Base-by-base conservation (phyloP, 805 yeast genomes). In the Myxozyma monticola region DNA sequence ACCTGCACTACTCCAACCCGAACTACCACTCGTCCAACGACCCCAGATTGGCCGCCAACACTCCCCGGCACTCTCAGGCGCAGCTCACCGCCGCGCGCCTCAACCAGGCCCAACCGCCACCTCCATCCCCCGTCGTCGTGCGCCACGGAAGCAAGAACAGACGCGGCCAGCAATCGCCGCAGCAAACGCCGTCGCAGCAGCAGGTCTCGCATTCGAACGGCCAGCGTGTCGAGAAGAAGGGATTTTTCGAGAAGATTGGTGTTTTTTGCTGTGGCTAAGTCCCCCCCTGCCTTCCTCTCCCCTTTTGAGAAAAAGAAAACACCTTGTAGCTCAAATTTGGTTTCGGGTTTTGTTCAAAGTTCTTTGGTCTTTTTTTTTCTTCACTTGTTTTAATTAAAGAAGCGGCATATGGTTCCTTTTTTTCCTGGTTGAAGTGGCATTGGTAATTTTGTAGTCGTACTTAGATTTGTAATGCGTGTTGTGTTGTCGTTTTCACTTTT, bases 81-180 rank as follows among this genome's bases (percentile, higher is more conserved):
- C 67, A 66, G 49, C 57, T 63, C 29, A 57, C 67, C 15, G 60
- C 65, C 25, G 65, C 67, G 22, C 67, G 70, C 40, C 65, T 73
- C 51, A 76, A 73, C 57, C 76, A 76, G 41, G 72, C 76, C n/a
- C 63, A 58, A 45, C 68, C 68, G 12, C 62, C 68, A 15, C 65
- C 70, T 22, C 69, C 71, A 20, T 57, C 60, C 33, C 65, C 70
- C 5, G 69, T 67, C 9, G 55, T 67, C 60, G 59, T 60, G 50
- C 60, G 72, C 29, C 66, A 67, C 53, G 60, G 65, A 41, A 59
- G 65, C 59, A 64, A 63, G 56, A 54, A 64, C 50, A 48, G 70
- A 36, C 61, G 69, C 10, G 51, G 63, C 31, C 51, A 59, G 37
- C 55, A 46, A 42, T 56, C 53, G 15, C 46, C 45, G 21, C 51